phyloP scores from a whole-genome alignment of 2,329 filamentous ascomycete genomes.

The Arthroderma sp. region DNA sequence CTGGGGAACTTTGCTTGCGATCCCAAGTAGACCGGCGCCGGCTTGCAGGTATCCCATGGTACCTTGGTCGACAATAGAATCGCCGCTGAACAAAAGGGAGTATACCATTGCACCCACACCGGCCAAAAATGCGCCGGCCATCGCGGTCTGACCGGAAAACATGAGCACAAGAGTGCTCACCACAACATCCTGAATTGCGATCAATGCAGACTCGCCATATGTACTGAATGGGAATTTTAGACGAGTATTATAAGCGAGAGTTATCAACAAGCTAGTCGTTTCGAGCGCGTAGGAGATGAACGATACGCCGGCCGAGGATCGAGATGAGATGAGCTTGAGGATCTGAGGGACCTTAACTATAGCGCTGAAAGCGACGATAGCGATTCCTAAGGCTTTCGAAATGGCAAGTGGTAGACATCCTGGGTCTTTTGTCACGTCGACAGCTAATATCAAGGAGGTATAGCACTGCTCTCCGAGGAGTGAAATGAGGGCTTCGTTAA shows the following conservation, averaged over 20 bases:
- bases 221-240: slow-evolving; percentile 92
- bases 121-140: slow-evolving; percentile 66
- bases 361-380: slow-evolving; percentile 77
- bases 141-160: slow-evolving; percentile 55
- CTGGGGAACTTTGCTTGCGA: slow-evolving; percentile 88
- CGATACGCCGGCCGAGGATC: slow-evolving; percentile 69
- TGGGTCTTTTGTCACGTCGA: slow-evolving; percentile 59
- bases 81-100: slow-evolving; percentile 50
- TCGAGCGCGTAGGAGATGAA: slow-evolving; percentile 91
- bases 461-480: slow-evolving; percentile 80
- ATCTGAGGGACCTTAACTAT: slow-evolving; percentile 97
- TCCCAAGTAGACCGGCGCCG: slow-evolving; percentile 65
- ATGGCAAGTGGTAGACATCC: slow-evolving; percentile 79
- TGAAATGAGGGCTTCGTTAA: slow-evolving; percentile 61
- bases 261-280: slow-evolving; percentile 75
- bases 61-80: slow-evolving; percentile 51
- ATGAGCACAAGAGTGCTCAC: slow-evolving; percentile 78
- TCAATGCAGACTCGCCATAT: slow-evolving; percentile 86
- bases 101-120: slow-evolving; percentile 57
- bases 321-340: slow-evolving; percentile 71
- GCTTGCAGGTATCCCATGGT: slow-evolving; percentile 66
- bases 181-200: slow-evolving; percentile 80
- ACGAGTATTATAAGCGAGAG: slow-evolving; percentile 81
- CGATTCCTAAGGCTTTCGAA: slow-evolving; percentile 84
- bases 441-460: slow-evolving; percentile 67